A percentile compares a stretch with the other conserved stretches of the same genome.
These are phyloP conservation scores for Penicillium paneum DNA, from an alignment of 2,329 filamentous ascomycete species.

Conservation along the genomic window DNA sequence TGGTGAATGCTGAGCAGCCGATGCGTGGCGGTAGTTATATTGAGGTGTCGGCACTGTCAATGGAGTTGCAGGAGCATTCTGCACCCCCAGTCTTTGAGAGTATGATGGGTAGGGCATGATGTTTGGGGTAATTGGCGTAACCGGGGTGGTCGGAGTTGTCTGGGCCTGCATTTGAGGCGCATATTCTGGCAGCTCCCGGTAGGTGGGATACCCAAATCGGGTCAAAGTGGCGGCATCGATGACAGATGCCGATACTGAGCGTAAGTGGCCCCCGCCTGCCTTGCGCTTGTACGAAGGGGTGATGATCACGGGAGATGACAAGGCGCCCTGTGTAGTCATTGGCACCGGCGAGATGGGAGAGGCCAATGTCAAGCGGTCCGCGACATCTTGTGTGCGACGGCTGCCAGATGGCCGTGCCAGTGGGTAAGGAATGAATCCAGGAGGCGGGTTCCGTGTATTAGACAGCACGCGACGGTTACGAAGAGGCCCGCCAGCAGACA, in stretches of 20 bases:
- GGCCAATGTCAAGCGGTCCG: conserved; percentile 43
- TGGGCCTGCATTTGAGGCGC: conserved; percentile 45
- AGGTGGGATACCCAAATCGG: conserved; percentile 79
- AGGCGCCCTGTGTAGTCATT: conserved; percentile 33
- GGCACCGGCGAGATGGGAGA: conserved; percentile 48
- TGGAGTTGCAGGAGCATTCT: conserved; percentile 36
- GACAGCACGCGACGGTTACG: conserved; percentile 54
- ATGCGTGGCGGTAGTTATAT: conserved; percentile 25
- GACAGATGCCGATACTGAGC: conserved; percentile 65
- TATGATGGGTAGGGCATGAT: conserved; percentile 40
- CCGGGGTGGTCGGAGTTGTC: conserved; percentile 41
- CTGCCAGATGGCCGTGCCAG: conserved; percentile 44
- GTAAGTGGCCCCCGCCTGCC: conserved; percentile 43
- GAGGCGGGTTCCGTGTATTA: conserved; percentile 53
- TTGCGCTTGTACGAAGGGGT: conserved; percentile 43
- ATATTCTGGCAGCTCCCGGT: conserved; percentile 68
- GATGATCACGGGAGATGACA: conserved; percentile 64
- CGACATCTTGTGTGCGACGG: conserved; percentile 47
- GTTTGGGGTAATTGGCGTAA: conserved; percentile 38
- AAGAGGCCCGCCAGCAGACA: conserved; percentile 51
- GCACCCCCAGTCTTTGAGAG: conserved; percentile 27
- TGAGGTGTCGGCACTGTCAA: conserved; percentile 30
- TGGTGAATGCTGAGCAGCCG: conserved; percentile 27
- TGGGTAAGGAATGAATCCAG: conserved; percentile 51
- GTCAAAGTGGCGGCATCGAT: conserved; percentile 64